A percentile compares a stretch with the other conserved stretches of the same genome.
Conservation (phyloP, 1,139 yeast genomes). For the Casaregolazyma lundiana region DNA sequence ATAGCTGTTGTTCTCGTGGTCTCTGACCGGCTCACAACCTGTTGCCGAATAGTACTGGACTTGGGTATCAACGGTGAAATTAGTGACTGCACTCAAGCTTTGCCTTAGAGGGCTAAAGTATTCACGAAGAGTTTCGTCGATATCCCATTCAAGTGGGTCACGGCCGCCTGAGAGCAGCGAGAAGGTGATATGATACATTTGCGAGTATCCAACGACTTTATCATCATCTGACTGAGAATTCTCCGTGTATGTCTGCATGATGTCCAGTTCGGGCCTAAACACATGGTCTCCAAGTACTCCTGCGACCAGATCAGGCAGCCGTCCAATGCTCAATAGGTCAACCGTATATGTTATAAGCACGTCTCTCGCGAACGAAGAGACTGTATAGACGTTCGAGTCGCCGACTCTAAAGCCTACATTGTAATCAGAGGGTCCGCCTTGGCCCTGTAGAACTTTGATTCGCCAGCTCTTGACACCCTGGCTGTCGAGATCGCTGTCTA, state of each 20-base stretch:
- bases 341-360: conserved; percentile 47
- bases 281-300: conserved; percentile 55
- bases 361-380: conserved; percentile 37
- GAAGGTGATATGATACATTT: conserved; percentile 62
- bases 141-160: conserved; percentile 54
- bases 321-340: conserved; percentile 49
- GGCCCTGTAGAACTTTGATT: conserved; percentile 28
- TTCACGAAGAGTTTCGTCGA: conserved; percentile 40
- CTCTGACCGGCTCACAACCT: conserved; percentile 24
- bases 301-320: conserved; percentile 56
- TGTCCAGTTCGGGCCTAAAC: conserved; percentile 45
- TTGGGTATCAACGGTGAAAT: conserved; percentile 75
- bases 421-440: conserved; percentile 27
- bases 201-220: conserved; percentile 48
- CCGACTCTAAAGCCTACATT: conserved; percentile 31
- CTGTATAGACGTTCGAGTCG: conserved; percentile 31
- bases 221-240: conserved; percentile 8
- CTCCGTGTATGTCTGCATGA: conserved; percentile 21
- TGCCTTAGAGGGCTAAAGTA: conserved; percentile 45
- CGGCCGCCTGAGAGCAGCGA: conserved; percentile 59
- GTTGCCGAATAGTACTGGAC: conserved; percentile 62
- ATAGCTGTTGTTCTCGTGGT: conserved; percentile 19
- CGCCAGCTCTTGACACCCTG: conserved; percentile 28
- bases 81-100: conserved; percentile 47
- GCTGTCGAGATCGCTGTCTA: conserved; percentile 30